phyloP scores from a whole-genome alignment of 2,329 filamentous ascomycete genomes.

The Xylaria sp. region DNA sequence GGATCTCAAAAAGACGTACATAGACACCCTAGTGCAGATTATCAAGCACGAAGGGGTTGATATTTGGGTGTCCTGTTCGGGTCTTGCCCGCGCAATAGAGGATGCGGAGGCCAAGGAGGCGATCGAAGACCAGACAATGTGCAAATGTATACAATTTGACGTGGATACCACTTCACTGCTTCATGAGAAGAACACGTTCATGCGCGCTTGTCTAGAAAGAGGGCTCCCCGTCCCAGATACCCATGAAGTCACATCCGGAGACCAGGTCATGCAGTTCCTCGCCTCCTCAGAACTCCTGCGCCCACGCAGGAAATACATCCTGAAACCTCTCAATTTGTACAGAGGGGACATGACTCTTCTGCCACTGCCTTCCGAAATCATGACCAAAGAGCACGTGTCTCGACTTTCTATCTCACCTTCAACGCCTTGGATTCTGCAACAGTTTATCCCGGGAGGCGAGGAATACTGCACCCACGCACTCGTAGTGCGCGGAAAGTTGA shows the following conservation, averaged over 20 bases:
- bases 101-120: slow-evolving; percentile 73
- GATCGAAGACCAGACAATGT: slow-evolving; percentile 67
- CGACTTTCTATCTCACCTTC: slow-evolving; percentile 64
- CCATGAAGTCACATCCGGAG: slow-evolving; percentile 62
- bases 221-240: slow-evolving; percentile 66
- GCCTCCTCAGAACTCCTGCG: slow-evolving; percentile 43
- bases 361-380: slow-evolving; percentile 62
- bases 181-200: slow-evolving; percentile 74
- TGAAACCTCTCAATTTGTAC: slow-evolving; percentile 72
- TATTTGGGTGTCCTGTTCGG: slow-evolving; percentile 79
- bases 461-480: slow-evolving; percentile 80
- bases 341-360: slow-evolving; percentile 73
- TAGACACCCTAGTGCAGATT: slow-evolving; percentile 66
- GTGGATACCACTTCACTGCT: slow-evolving; percentile 65
- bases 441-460: slow-evolving; percentile 68
- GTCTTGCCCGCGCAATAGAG: slow-evolving; percentile 72
- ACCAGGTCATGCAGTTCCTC: slow-evolving; percentile 65
- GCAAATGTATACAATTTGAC: slow-evolving; percentile 73
- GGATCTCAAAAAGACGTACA: slow-evolving; percentile 60
- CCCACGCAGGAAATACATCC: slow-evolving; percentile 63
- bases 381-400: slow-evolving; percentile 66
- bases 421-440: slow-evolving; percentile 74
- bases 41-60: slow-evolving; percentile 70
- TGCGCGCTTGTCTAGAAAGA: slow-evolving; percentile 64
- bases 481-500: slow-evolving; percentile 71